These are phyloP conservation scores for Bothriochloa decipiens DNA, from an alignment of 176 grass and related monocot genomes.

Conservation along the genomic window DNA sequence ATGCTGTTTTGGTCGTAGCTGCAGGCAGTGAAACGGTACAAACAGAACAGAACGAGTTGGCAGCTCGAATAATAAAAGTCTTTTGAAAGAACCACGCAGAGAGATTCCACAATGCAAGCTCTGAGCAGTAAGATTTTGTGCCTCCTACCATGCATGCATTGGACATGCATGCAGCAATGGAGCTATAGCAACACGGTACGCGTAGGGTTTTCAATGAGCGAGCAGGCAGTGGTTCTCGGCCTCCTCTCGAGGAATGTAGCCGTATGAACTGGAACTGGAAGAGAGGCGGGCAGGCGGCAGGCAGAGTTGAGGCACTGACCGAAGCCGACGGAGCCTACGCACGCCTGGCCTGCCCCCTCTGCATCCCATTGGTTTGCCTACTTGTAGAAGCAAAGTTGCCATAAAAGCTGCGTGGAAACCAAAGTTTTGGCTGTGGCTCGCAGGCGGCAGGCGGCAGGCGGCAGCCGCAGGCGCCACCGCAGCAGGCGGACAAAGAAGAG, in stretches of 20 bases:
- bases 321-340: slow-evolving; percentile 3
- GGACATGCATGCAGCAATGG: neutral
- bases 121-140: slow-evolving; percentile 37
- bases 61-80: neutral
- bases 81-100: neutral
- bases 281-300: neutral
- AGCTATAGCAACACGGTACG: neutral
- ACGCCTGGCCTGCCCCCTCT: neutral
- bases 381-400: slow-evolving; percentile 51
- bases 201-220: neutral
- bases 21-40: neutral
- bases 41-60: neutral
- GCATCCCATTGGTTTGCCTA: slow-evolving; percentile 45
- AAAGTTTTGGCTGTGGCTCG: slow-evolving; percentile 24
- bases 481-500: neutral
- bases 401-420: slow-evolving; percentile 37
- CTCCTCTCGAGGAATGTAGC: slow-evolving; percentile 30
- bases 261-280: slow-evolving; percentile 32
- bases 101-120: slow-evolving; percentile 23
- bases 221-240: neutral
- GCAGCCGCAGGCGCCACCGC: neutral
- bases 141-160: neutral
- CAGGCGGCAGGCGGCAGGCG: neutral
- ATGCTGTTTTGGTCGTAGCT: neutral
- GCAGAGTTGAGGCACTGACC: slow-evolving; percentile 15